These are phyloP conservation scores for Aureobasidium sp. DNA, from an alignment of 2,329 filamentous ascomycete genomes.

Conservation along the genomic window DNA sequence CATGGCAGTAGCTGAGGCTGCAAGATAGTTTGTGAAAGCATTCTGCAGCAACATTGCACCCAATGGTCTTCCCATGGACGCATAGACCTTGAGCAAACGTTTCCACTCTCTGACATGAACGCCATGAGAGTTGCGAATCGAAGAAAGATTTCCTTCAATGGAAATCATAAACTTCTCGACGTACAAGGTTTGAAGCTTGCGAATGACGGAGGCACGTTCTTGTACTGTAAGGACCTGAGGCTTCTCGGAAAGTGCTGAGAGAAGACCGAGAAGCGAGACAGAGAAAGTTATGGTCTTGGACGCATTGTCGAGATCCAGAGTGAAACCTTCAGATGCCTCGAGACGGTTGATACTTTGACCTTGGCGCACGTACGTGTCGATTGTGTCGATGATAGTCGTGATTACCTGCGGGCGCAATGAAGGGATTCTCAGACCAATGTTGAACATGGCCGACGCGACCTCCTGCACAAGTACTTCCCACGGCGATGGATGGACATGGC, in stretches of 20 bases:
- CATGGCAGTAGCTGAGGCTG: slow-evolving; percentile 67
- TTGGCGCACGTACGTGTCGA: slow-evolving; percentile 36
- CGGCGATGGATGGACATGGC: slow-evolving; percentile 75
- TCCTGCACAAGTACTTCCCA: slow-evolving; percentile 76
- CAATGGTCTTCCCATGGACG: slow-evolving; percentile 67
- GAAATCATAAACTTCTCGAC: slow-evolving; percentile 79
- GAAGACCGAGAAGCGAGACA: slow-evolving; percentile 80
- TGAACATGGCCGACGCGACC: slow-evolving; percentile 72
- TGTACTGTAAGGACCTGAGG: slow-evolving; percentile 71
- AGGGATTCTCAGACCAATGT: slow-evolving; percentile 58
- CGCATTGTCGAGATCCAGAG: slow-evolving; percentile 42
- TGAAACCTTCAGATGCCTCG: neutral
- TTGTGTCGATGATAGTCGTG: slow-evolving; percentile 60
- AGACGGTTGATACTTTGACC: neutral
- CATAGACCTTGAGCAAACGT: slow-evolving; percentile 74
- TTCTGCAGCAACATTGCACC: slow-evolving; percentile 87
- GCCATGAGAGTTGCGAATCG: slow-evolving; percentile 70
- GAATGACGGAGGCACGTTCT: slow-evolving; percentile 65
- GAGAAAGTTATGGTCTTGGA: slow-evolving; percentile 57
- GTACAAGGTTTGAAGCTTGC: slow-evolving; percentile 62
- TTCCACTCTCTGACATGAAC: slow-evolving; percentile 79
- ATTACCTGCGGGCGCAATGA: slow-evolving; percentile 58
- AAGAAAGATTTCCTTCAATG: slow-evolving; percentile 83
- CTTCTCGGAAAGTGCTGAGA: slow-evolving; percentile 71
- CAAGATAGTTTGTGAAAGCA: slow-evolving; percentile 77